These are phyloP conservation scores for Pholiota adiposa DNA, from an alignment of 1,284 basidiomycete species.

Conservation along the genomic window DNA sequence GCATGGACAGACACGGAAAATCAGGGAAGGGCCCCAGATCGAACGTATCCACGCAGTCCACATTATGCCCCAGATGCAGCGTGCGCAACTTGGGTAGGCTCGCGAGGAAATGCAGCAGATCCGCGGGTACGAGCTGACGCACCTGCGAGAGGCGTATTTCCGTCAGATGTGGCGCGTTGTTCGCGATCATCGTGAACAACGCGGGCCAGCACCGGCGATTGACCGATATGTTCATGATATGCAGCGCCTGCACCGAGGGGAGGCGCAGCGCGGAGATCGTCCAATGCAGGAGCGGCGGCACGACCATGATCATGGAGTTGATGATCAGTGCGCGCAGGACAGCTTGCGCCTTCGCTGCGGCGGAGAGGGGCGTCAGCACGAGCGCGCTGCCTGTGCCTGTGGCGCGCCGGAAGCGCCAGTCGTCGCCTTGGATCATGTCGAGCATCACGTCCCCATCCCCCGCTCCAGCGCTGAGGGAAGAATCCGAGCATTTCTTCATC, in stretches of 20 bases:
- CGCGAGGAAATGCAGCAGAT: conserved; percentile 22
- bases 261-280: conserved; percentile 20
- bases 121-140: conserved; percentile 19
- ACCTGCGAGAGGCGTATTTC: conserved; percentile 20
- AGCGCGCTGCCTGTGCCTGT: conserved; percentile 13
- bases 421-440: conserved; percentile 18
- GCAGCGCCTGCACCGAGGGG: conserved; percentile 13
- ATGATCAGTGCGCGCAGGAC: conserved; percentile 19
- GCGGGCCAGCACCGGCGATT: conserved; percentile 26
- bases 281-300: conserved; percentile 28
- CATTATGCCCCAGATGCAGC: conserved; percentile 20
- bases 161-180: conserved; percentile 17
- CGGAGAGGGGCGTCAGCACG: conserved; percentile 19
- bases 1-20: conserved; percentile 19
- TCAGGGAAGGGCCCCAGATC: conserved; percentile 23
- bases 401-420: conserved; percentile 23
- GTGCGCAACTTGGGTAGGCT: conserved; percentile 17
- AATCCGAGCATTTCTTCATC: conserved; percentile 8
- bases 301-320: conserved; percentile 26
- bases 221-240: conserved; percentile 20
- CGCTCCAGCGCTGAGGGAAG: too few relatives aligned
- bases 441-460: conserved; percentile 1
- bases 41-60: conserved; percentile 21
- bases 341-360: conserved; percentile 8
- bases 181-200: conserved; percentile 21